Conservation (phyloP, 2,329 filamentous ascomycete species). For the Chrysoporthe deuterocubensis region DNA sequence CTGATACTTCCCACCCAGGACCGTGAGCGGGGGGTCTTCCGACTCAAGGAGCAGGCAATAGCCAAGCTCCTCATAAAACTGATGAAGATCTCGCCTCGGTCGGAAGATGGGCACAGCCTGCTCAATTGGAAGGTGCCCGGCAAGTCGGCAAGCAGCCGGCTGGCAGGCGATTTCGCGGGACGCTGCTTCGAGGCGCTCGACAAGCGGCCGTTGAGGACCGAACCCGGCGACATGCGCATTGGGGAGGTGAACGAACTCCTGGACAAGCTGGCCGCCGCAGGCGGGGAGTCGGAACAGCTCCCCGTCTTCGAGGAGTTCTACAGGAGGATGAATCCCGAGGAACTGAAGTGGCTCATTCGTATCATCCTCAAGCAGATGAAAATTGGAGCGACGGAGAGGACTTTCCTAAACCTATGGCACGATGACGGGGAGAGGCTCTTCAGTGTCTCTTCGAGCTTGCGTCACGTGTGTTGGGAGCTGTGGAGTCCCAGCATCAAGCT, state of each 20-base stretch:
- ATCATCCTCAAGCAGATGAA: constrained; percentile 85
- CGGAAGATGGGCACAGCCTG: constrained; percentile 83
- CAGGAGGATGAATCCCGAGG: constrained; percentile 87
- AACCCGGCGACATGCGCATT: constrained; percentile 79
- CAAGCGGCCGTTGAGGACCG: constrained; percentile 77
- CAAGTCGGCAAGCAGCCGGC: constrained; percentile 61
- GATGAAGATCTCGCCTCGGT: constrained; percentile 88
- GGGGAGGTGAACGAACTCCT: constrained; percentile 87
- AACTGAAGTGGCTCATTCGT: constrained; percentile 91
- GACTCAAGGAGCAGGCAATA: constrained; percentile 89
- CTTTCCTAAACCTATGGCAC: constrained; percentile 82
- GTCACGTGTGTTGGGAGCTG: constrained; percentile 93
- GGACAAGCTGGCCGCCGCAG: constrained; percentile 74
- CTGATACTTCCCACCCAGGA: constrained; percentile 94
- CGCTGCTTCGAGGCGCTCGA: constrained; percentile 85
- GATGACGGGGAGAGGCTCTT: constrained; percentile 78
- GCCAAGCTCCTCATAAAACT: constrained; percentile 90
- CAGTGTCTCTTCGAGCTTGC: constrained; percentile 87
- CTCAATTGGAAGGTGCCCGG: constrained; percentile 92
- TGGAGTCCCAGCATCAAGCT: constrained; percentile 74
- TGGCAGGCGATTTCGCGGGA: constrained; percentile 90
- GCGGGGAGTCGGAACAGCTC: constrained; percentile 82
- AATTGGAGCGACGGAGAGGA: constrained; percentile 82
- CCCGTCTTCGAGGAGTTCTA: constrained; percentile 86
- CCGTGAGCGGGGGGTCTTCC: constrained; percentile 88